Base-by-base conservation (phyloP, 352 stramenopile species). In the Stephanocyclus meneghinianus region DNA sequence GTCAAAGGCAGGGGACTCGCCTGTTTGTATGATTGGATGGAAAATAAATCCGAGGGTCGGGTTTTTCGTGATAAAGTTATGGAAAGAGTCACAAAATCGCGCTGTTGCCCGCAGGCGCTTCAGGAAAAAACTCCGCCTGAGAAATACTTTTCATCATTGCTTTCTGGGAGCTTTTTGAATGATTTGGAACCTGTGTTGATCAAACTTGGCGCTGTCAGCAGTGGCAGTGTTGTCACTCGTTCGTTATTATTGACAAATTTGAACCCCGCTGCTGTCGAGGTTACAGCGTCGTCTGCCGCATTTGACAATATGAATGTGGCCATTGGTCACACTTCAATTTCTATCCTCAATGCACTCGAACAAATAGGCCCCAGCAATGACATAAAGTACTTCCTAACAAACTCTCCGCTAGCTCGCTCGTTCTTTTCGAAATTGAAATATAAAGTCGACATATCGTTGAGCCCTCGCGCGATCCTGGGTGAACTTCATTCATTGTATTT, bases 201-300 rank as follows among this genome's bases (percentile, higher is more conserved):
- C 10, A 60, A 71, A 44, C 70, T 84, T 55, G 76, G 76, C 21
- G 68, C 81, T 26, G 62, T 87, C 1, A 56, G 32, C 18, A 68
- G 68, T 15, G 76, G 69, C 63, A 56, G 55, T 47, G 35, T 68
- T 16, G 63, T 71, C n/a, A 60, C 64, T n/a, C 32, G 71, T 2
- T 81, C 73, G 21, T 61, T 87, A 5, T 59, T 78, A 55, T 55
- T 87, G n/a, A 84, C 72, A 9, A 87, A 87, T 56, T 45, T 84
- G 71, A 87, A 87, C 64, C 76, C 80, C 60, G 56, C 60, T 26
- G 50, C 72, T 51, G 75, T 87, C 18, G 71, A 84, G 21, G 56
- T 83, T 26, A 78, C 51, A n/a, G 73, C 66, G 0, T 63, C 76
- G 7, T 71, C 76, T 29, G 30, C 76, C 18, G 11, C 48, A n/a